phyloP scores from a whole-genome alignment of 768 basidiomycete genomes.

The Hericium erinaceus region DNA sequence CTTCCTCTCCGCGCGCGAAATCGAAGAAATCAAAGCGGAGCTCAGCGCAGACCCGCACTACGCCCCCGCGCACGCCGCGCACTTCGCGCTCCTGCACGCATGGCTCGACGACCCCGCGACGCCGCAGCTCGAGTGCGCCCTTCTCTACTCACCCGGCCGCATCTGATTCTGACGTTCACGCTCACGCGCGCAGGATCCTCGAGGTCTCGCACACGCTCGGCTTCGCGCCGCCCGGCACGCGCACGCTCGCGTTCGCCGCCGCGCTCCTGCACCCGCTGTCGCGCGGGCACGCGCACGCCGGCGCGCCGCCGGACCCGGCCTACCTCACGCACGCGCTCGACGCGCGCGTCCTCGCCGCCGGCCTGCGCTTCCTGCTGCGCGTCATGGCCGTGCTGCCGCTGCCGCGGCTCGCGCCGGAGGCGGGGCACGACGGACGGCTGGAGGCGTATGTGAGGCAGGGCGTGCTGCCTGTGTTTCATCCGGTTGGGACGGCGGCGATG shows the following conservation, averaged over 20 bases:
- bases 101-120: background rate
- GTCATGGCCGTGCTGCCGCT: background rate
- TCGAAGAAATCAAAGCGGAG: background rate
- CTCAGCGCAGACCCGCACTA: background rate
- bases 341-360: background rate
- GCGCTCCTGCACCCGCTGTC: background rate
- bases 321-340: background rate
- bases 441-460: background rate
- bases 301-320: background rate
- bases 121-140: background rate
- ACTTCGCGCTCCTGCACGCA: background rate
- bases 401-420: background rate
- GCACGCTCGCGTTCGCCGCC: background rate
- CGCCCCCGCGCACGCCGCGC: background rate
- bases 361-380: background rate
- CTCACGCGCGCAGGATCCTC: background rate
- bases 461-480: background rate
- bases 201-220: background rate
- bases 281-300: background rate
- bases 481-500: background rate
- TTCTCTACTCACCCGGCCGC: background rate
- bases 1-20: background rate
- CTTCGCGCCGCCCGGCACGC: background rate
- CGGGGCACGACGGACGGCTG: background rate
- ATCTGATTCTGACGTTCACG: background rate